Base-by-base conservation (phyloP, 108 stramenopile species). In the Fistulifera pelliculosa region DNA sequence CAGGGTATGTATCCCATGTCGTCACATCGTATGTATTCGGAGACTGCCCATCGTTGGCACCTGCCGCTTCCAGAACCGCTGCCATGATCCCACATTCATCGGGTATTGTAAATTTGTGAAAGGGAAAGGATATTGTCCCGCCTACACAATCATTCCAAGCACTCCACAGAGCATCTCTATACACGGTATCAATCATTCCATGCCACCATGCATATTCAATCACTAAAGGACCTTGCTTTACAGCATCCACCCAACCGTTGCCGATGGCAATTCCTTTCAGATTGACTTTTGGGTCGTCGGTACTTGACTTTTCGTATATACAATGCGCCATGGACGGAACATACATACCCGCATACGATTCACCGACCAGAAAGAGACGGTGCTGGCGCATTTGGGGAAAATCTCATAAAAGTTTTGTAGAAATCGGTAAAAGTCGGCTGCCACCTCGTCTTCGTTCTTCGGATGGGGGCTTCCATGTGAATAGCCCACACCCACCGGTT, bases 151-250 rank as follows among this genome's bases (percentile, higher is more conserved):
- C 27, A 23, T 81, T 61, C 75, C 74, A 81, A 43, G 61, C 64
- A 27, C 55, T 42, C 28, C 71, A 63, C 43, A 86, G 45, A 22
- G 44, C 61, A 17, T 71, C 56, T 42, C 59, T 41, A 3, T 78
- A 68, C 3, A 55, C 28, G 11, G 66, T 60, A 48, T 86, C 84
- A 54, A 86, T 86, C 79, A 82, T 77, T 16, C 80, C 80, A 54
- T 86, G 84, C 80, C 80, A 82, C 52, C 61, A 86, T 2, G 80
- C 80, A 52, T 65, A 82, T 54, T 86, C 84, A 55, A 86, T 86
- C 1, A 69, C 64, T 2, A 76, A 64, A n/a, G 76, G 65, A 53
- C 80, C 83, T 60, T 85, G 83, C 23, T 62, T 53, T 23, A 68
- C 49, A 19, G 68, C 73, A 67, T 85, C 83, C 22, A 81, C 71